A percentile compares a stretch with the other conserved stretches of the same genome.
These are phyloP conservation scores for Aurinia saxatilis DNA, from an alignment of 345 rosid genomes.

Conservation along the genomic window DNA sequence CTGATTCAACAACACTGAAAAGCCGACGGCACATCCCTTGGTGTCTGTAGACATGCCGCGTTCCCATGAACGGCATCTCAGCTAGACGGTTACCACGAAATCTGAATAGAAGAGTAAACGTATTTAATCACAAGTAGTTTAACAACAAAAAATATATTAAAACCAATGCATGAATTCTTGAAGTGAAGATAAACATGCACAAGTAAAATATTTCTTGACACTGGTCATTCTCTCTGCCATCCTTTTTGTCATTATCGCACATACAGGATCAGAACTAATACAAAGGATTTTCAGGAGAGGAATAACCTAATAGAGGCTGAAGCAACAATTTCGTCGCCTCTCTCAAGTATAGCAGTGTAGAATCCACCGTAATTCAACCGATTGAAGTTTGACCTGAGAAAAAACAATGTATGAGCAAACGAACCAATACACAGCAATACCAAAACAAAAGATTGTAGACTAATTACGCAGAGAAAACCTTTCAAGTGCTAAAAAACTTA, in stretches of 20 bases:
- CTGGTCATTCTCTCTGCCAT: not conserved
- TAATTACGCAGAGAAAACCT: not conserved
- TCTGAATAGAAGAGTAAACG: conserved; percentile 32
- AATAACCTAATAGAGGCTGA: conserved; percentile 79
- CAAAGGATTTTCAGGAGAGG: not conserved
- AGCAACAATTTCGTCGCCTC: conserved; percentile 80
- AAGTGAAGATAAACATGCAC: not conserved
- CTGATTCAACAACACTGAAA: conserved; percentile 61
- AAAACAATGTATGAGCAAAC: not conserved
- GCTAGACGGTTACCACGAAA: conserved; percentile 71
- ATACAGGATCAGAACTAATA: not conserved
- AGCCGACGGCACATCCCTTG: conserved; percentile 94
- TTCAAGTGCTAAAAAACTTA: conserved; percentile 28
- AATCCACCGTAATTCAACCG: conserved; percentile 72
- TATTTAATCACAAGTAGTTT: not conserved
- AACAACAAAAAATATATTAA: not conserved
- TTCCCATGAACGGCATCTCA: too few species aligned
- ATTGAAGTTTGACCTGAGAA: conserved; percentile 77
- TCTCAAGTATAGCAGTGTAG: conserved; percentile 71
- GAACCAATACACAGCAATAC: not conserved
- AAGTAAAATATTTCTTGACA: not conserved
- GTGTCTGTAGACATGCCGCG: conserved; percentile 73
- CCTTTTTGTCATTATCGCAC: not conserved
- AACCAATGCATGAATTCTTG: not conserved
- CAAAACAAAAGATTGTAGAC: too few species aligned